These are phyloP conservation scores for Cardiospermum halicacabum DNA, from an alignment of 345 rosid species.

Conservation along the genomic window DNA sequence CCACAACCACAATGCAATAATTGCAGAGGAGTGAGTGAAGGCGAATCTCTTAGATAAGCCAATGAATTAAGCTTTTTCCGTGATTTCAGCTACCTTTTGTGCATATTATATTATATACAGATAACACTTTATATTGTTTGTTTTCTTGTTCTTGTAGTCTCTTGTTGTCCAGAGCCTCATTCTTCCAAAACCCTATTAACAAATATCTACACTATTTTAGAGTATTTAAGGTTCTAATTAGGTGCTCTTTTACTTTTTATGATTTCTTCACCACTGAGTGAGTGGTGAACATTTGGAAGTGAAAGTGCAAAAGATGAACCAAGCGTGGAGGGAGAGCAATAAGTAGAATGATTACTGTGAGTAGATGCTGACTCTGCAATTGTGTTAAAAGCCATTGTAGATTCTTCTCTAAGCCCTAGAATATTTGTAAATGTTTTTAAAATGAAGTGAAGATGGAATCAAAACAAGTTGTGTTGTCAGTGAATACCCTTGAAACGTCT, in stretches of 20 bases:
- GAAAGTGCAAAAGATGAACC: background rate
- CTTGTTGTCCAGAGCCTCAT: background rate
- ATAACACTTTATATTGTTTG: background rate
- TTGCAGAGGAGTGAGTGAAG: background rate
- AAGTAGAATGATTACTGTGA: background rate
- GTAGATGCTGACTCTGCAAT: background rate
- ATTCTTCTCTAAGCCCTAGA: background rate
- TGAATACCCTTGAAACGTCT: background rate
- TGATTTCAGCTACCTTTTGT: slow-evolving; percentile 16
- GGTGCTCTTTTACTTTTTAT: background rate
- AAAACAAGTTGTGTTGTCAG: background rate
- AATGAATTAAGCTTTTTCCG: slow-evolving; percentile 14
- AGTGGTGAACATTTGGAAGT: background rate
- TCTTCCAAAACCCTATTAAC: background rate
- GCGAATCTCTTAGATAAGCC: slow-evolving; percentile 12
- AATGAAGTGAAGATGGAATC: background rate
- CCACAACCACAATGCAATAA: slow-evolving; percentile 5
- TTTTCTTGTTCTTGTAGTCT: background rate
- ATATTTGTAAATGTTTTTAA: background rate
- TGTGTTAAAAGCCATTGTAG: background rate
- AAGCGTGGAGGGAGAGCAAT: background rate
- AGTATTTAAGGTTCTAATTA: too few relatives aligned
- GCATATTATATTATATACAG: too few relatives aligned
- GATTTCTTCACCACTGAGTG: background rate
- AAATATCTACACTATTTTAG: too few relatives aligned